Base-by-base conservation (phyloP, 2,329 filamentous ascomycete genomes). In the Epichloe sibirici region DNA sequence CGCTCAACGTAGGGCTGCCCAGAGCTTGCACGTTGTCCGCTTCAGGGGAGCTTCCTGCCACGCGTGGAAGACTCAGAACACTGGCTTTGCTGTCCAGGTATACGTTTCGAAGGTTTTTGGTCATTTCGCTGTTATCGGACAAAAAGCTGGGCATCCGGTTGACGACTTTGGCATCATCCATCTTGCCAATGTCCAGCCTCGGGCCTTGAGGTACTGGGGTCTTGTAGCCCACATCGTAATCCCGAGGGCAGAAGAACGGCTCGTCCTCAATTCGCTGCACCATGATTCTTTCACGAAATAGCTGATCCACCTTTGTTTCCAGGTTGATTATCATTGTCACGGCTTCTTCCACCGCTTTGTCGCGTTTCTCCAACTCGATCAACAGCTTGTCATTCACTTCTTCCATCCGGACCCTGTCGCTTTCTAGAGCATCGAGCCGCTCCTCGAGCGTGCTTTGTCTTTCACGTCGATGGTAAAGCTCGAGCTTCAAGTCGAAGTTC, bases 401-500 rank as follows among this genome's bases (percentile, higher is more conserved):
- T 53, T 77, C 73, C 49, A 79, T 61, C 59, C 82, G 76, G 4
- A 65, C 66, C 55, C 77, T 75, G 51, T 81, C 74, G 7, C 66
- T 64, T 56, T 81, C 77, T 17, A 86, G 68, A 4, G 64, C 65
- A 39, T 81, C 75, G n/a, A 83, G 59, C 42, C 74, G 72, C 37
- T 76, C 72, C 61, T 87, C 82, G 37, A 88, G 61, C 23, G 69
- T 70, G 8, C 73, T 74, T 60, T 85, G 82, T 51, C 77, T 75
- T 65, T 88, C 79, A 31, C 85, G 75, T 6, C 83, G 76, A 61
- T 88, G 83, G 58, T 78, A 86, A 1, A 89, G 66, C 62, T 88
- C 84, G 35, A 88, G 71, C 65, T 89, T 88, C 43, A 89, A 73
- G 58, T 87, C 84, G 58, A 88, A 89, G 61, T 88, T 89, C 66